Conservation (phyloP, 83 land plant genomes). For the Isoetes engelmannii region DNA sequence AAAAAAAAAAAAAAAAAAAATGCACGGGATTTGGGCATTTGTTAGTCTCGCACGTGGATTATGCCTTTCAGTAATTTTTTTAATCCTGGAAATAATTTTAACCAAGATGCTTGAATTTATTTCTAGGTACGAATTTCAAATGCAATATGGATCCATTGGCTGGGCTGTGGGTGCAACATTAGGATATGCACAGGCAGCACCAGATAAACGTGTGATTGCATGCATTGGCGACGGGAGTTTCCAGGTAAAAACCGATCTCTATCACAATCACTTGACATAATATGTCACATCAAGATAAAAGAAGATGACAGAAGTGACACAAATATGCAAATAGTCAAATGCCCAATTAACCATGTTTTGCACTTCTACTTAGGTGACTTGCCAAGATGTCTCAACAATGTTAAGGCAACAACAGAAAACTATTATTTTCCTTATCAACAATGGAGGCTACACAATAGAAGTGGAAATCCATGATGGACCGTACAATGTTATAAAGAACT, state of each 20-base stretch:
- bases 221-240: conserved; percentile 84
- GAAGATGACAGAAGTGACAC: no score
- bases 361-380: conserved; percentile 29
- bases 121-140: conserved; percentile 72
- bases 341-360: not conserved
- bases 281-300: no score
- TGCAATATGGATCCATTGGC: conserved; percentile 79
- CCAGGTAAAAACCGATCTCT: conserved; percentile 29
- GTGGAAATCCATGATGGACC: conserved; percentile 61
- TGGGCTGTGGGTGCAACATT: conserved; percentile 78
- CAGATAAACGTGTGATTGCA: conserved; percentile 56
- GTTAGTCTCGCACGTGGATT: no score
- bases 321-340: no score
- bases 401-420: conserved; percentile 36
- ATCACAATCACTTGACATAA: no score
- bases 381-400: conserved; percentile 53
- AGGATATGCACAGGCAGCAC: conserved; percentile 63
- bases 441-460: conserved; percentile 58
- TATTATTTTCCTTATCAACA: conserved; percentile 37
- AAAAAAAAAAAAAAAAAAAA: no score
- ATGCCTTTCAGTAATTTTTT: no score
- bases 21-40: no score
- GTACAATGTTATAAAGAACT: conserved; percentile 53
- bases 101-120: not conserved
- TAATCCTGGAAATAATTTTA: no score